phyloP scores from a whole-genome alignment of 108 stramenopile species.

The Nitzschia sp. region DNA sequence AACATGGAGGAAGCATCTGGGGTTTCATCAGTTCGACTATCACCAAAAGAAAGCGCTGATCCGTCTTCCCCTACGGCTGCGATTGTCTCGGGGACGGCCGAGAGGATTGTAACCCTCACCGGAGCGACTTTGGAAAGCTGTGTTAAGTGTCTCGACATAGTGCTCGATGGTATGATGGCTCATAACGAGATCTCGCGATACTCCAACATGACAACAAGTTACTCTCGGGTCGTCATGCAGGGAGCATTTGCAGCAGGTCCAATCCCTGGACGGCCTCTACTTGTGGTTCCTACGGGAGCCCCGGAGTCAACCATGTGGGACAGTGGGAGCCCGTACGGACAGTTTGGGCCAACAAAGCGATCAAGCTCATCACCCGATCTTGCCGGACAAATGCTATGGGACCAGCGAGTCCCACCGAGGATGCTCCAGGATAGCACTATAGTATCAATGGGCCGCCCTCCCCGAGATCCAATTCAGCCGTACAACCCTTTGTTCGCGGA shows the following conservation, averaged over 20 bases:
- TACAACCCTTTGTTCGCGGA: constrained; percentile 28
- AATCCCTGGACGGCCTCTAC: constrained; percentile 5
- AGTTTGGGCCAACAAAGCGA: constrained; percentile 14
- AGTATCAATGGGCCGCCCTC: constrained; percentile 8
- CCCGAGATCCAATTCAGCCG: constrained; percentile 20
- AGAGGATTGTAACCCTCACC: constrained; percentile 77
- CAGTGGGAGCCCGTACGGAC: constrained; percentile 5
- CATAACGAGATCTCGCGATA: constrained; percentile 79
- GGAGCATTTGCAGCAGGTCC: constrained; percentile 12
- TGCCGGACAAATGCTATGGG: constrained; percentile 28
- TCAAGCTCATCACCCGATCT: constrained; percentile 36
- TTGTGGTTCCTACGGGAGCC: neutral
- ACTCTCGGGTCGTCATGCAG: constrained; percentile 46
- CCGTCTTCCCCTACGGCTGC: constrained; percentile 14
- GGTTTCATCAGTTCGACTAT: constrained; percentile 66
- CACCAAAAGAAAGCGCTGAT: constrained; percentile 57
- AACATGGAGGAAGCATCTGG: constrained; percentile 70
- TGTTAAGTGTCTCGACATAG: constrained; percentile 43
- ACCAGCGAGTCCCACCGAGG: constrained; percentile 20
- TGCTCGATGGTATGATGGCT: constrained; percentile 65
- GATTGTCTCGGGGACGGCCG: constrained; percentile 41
- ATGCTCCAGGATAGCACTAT: constrained; percentile 1
- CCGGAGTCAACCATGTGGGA: constrained; percentile 23
- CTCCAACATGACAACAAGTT: constrained; percentile 80
- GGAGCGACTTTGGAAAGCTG: constrained; percentile 57